Conservation (phyloP, 1,284 basidiomycete species). For the Sparassis latifolia region DNA sequence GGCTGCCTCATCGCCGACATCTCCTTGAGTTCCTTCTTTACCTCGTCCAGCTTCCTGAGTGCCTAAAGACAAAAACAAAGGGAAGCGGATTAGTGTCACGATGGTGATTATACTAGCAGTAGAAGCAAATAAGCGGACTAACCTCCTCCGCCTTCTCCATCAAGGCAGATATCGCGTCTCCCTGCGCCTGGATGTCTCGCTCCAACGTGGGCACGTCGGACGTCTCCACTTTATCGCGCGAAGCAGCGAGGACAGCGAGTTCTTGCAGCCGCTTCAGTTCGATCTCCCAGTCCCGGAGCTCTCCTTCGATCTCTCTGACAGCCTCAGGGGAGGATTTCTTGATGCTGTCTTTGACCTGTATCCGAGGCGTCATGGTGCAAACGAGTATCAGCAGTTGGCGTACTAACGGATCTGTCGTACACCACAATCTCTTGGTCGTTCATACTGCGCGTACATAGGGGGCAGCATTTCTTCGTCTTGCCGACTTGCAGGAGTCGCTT, state of each 20-base stretch:
- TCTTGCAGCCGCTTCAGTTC: slow-evolving; percentile 54
- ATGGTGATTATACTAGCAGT: background rate
- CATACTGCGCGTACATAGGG: slow-evolving; percentile 72
- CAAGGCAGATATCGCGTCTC: slow-evolving; percentile 45
- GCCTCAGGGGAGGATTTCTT: slow-evolving; percentile 38
- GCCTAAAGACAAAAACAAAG: slow-evolving; percentile 29
- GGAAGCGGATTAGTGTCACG: background rate
- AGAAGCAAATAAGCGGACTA: slow-evolving; percentile 7
- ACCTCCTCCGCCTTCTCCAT: slow-evolving; percentile 55
- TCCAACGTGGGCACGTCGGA: slow-evolving; percentile 67
- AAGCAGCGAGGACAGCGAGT: slow-evolving; percentile 48
- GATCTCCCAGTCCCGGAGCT: slow-evolving; percentile 55
- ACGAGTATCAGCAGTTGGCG: too few species aligned
- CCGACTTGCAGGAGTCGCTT: slow-evolving; percentile 56
- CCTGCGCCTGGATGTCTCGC: slow-evolving; percentile 52
- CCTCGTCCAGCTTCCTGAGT: slow-evolving; percentile 35
- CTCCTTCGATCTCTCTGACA: slow-evolving; percentile 34
- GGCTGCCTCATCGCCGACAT: slow-evolving; percentile 61
- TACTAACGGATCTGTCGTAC: slow-evolving; percentile 65
- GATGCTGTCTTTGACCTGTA: slow-evolving; percentile 50
- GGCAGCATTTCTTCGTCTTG: slow-evolving; percentile 63
- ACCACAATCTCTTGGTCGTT: slow-evolving; percentile 51
- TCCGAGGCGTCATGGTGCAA: background rate
- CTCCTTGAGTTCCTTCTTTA: slow-evolving; percentile 56
- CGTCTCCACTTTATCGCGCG: slow-evolving; percentile 46